Base-by-base conservation (phyloP, 495 filamentous ascomycete genomes). In the Cetradonia linearis region DNA sequence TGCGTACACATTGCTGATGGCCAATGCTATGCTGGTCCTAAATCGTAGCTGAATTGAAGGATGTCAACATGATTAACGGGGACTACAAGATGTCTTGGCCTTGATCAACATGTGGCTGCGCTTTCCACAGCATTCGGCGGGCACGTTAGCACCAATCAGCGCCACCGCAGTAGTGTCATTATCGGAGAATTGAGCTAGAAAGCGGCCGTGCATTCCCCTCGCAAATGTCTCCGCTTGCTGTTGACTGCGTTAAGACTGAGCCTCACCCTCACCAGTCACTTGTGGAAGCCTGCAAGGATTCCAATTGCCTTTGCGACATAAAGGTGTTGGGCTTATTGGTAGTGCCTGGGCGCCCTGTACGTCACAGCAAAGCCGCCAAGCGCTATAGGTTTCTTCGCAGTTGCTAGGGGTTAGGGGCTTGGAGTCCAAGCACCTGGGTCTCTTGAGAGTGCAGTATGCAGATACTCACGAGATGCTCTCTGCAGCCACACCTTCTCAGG, bases 231-330 rank as follows among this genome's bases (percentile, higher is more conserved):
- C 31, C 30, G 49, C 49, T 23, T 53, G 10, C n/a, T 14, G 18
- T 53, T 11, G 31, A 30, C 49, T 33, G 31, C 31, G 30, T 33
- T 33, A 31, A 13, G 49, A 5, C 28, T 16, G n/a, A 33, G 16
- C 50, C 50, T 34, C 16, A 53, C 11, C 50, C 50, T 54, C 31
- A 36, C 50, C 30, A 54, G 5, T 54, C 50, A 13, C n/a, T 23
- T 54, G 5, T 23, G 27, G 5, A 31, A 34, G 0, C 3, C 30
- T 2, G 4, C 11, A 13, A 36, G 6, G n/a, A 13, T 54, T 34
- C 23, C 33, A 34, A 54, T 33, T 34, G 6, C 23, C 50, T 18
- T 36, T 54, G 28, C 50, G 50, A 54, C 31, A 54, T 54, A 5
- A 34, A 34, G 16, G 18, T 13, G 30, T 1, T 9, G 23, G 30